A percentile compares a stretch with the other conserved stretches of the same genome.
Conservation (phyloP, 257 asterid genomes). For the Phtheirospermum japonicum region DNA sequence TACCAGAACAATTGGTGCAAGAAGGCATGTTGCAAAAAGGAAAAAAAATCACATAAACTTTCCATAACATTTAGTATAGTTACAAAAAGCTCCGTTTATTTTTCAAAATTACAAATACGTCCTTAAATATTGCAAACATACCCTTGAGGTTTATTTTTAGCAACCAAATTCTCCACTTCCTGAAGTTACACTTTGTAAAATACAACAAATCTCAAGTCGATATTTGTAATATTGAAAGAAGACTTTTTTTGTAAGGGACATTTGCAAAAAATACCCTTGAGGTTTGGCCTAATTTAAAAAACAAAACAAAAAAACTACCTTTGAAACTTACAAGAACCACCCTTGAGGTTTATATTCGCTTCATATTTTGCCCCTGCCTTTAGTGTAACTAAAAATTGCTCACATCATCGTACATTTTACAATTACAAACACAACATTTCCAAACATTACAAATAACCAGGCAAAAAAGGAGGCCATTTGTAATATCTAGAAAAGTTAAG, state of each 20-base stretch:
- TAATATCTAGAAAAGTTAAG: too few relatives aligned
- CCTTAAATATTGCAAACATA: not conserved
- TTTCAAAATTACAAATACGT: not conserved
- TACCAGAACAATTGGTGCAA: constrained; percentile 6
- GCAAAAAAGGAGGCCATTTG: not conserved
- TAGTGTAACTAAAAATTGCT: too few relatives aligned
- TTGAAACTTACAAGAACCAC: not conserved
- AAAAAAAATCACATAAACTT: not conserved
- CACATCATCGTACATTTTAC: too few relatives aligned
- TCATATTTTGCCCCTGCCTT: too few relatives aligned
- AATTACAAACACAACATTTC: too few relatives aligned
- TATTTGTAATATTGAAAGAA: too few relatives aligned
- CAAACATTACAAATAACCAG: not conserved
- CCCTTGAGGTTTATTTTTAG: not conserved
- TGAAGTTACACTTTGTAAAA: not conserved
- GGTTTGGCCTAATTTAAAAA: not conserved
- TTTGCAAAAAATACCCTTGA: too few relatives aligned
- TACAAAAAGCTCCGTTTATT: not conserved
- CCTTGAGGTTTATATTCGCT: too few relatives aligned
- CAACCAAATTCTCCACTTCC: not conserved
- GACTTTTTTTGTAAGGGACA: too few relatives aligned
- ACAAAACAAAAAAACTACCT: not conserved
- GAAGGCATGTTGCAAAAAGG: not conserved
- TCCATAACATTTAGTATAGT: not conserved
- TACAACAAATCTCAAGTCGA: not conserved